These are phyloP conservation scores for Trichosphaerium sp. DNA, from an alignment of 78 protist genomes.

Conservation along the genomic window DNA sequence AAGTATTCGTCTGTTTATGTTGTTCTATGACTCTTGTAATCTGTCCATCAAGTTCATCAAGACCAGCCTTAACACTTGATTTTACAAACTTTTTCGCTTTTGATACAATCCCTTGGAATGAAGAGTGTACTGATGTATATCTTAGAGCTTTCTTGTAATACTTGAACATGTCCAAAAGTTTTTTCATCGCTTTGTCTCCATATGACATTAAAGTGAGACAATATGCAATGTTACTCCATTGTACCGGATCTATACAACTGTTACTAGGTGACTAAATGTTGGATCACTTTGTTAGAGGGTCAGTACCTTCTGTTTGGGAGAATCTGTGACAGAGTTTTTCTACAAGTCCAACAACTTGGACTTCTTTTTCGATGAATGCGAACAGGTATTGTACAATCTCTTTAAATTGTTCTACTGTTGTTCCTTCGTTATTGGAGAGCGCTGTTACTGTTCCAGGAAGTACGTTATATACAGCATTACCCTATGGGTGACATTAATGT, in stretches of 20 bases:
- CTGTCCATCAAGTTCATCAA: slow-evolving; percentile 39
- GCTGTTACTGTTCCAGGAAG: slow-evolving; percentile 78
- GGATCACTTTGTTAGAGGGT: not conserved
- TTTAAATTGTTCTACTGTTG: slow-evolving; percentile 5
- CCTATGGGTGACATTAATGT: not conserved
- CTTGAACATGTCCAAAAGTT: slow-evolving; percentile 32
- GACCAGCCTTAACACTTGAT: slow-evolving; percentile 1
- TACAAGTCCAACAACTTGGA: slow-evolving; percentile 54
- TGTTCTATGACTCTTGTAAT: no score
- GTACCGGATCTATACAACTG: not conserved
- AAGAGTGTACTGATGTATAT: slow-evolving; percentile 23
- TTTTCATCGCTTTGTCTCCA: slow-evolving; percentile 37
- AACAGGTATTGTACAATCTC: slow-evolving; percentile 50
- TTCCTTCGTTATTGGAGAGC: slow-evolving; percentile 2
- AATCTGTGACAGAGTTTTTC: slow-evolving; percentile 77
- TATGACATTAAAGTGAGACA: slow-evolving; percentile 38
- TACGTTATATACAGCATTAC: slow-evolving; percentile 68
- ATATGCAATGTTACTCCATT: slow-evolving; percentile 54
- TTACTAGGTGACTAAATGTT: not conserved
- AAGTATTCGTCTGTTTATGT: no score
- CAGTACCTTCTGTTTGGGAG: slow-evolving; percentile 10
- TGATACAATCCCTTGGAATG: not conserved
- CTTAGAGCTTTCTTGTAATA: slow-evolving; percentile 29
- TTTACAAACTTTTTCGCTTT: slow-evolving; percentile 8
- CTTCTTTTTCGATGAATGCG: slow-evolving; percentile 58